Base-by-base conservation (phyloP, 441 rosid genomes). In the Raphanus hybrid region DNA sequence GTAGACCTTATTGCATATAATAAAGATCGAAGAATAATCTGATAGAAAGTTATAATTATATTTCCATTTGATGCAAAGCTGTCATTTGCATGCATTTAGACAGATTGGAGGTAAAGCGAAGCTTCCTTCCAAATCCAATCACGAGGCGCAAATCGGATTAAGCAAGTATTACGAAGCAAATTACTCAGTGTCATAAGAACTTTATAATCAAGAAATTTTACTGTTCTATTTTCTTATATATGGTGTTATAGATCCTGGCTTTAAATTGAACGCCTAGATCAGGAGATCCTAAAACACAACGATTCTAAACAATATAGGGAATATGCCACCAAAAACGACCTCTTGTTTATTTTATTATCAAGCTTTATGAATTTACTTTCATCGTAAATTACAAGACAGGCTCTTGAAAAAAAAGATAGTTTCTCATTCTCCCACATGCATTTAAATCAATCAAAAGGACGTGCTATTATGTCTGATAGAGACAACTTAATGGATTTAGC, bases 51-150 rank as follows among this genome's bases (percentile, higher is more conserved):
- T 54, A 16, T 41, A 64, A 37, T 69, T 23, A 57, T 55, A 58
- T 35, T 37, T 64, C 8, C 41, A 70, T n/a, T 65, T 71, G 76
- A 66, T 65, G 16, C 43, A 59, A 60, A 59, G 81, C 64, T 78
- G 81, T 78, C 81, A 72, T 78, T 66, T 66, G 81, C 77, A 72
- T 78, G 81, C 64, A 78, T 72, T 78, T 66, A 35, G 77, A 71
- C 77, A 23, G 37, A 20, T 35, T 66, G 18, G 14, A 65, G 39
- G 5, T 35, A 14, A 45, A 45, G 63, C 34, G 81, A 77, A 77
- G 76, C 73, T 71, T 78, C 76, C 76, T 78, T 71, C 62, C 43
- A 34, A 75, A 71, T 71, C 62, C 43, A 34, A 75, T 45, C 66
- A 67, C 23, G 48, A 10, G 55, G 34, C 43, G 16, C 62, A 55